Evolutionary conservation across 208 protist genomes (phyloP).

Genomic region (Vickermania spadyakhi): DNA sequence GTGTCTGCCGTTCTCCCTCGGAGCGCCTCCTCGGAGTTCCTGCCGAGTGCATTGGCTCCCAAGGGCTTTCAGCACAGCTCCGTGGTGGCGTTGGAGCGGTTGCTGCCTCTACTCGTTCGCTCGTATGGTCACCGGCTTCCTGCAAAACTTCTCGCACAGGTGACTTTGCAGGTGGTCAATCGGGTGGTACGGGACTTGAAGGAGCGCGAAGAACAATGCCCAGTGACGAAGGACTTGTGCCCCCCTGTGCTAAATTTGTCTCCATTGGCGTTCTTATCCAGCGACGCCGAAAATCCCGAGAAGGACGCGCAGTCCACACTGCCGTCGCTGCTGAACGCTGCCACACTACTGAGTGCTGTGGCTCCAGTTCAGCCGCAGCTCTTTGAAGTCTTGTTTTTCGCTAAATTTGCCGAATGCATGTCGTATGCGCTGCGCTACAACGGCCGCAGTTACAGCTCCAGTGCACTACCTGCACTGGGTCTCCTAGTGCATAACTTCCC

Average conservation of each 20-base stretch:
- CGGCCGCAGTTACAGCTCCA: conserved; percentile 20
- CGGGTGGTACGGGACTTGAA: conserved; percentile 7
- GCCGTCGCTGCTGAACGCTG: conserved; percentile 31
- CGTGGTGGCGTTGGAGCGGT: conserved; percentile 5
- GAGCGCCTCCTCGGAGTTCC: neutral
- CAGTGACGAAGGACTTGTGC: neutral
- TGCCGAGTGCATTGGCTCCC: neutral
- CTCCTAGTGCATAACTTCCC: conserved; percentile 62
- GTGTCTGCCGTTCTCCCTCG: neutral
- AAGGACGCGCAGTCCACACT: neutral
- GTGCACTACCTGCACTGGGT: conserved; percentile 41
- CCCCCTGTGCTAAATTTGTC: neutral
- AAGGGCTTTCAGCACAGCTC: neutral
- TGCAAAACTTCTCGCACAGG: neutral
- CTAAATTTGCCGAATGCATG: conserved; percentile 8
- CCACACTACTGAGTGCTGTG: conserved; percentile 28
- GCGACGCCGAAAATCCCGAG: conserved; percentile 3
- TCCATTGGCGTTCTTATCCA: neutral
- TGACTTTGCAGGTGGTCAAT: neutral
- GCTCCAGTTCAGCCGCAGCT: conserved; percentile 19
- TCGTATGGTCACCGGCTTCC: neutral
- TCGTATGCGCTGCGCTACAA: conserved; percentile 9
- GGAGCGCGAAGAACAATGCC: neutral
- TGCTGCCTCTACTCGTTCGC: conserved; percentile 5
- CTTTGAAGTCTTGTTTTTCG: conserved; percentile 21